Conservation (phyloP, 176 grass and related monocot genomes). For the Calamus simplicifolius region DNA sequence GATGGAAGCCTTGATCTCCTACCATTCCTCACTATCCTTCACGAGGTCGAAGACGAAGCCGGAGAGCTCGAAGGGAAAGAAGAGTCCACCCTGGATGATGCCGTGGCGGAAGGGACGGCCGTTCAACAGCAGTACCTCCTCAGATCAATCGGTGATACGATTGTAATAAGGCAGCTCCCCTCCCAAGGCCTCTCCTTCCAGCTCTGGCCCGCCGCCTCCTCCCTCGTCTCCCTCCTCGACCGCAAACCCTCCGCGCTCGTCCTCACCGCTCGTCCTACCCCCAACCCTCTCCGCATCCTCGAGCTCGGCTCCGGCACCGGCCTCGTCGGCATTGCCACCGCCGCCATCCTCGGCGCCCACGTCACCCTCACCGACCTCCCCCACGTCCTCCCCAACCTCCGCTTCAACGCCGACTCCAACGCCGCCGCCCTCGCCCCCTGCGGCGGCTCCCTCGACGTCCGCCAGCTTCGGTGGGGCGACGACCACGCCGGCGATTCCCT, state of each 20-base stretch:
- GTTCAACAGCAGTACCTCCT: conserved; percentile 37
- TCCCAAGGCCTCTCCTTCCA: conserved; percentile 88
- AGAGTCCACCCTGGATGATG: no score
- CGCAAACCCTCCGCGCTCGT: conserved; percentile 31
- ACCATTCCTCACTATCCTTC: no score
- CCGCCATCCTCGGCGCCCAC: conserved; percentile 40
- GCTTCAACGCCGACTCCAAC: conserved; percentile 64
- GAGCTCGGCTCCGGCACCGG: conserved; percentile 83
- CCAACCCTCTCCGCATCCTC: conserved; percentile 44
- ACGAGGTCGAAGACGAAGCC: no score
- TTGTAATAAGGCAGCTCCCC: conserved; percentile 50
- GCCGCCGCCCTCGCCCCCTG: conserved; percentile 28
- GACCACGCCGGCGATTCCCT: conserved; percentile 9
- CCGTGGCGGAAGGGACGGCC: conserved; percentile 3
- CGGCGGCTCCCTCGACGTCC: conserved; percentile 48
- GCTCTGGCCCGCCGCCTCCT: conserved; percentile 86
- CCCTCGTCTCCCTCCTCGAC: conserved; percentile 56
- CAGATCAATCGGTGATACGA: conserved; percentile 33
- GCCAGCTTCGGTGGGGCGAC: conserved; percentile 48
- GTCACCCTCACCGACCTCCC: conserved; percentile 64
- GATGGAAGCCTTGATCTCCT: no score
- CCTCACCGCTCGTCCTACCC: conserved; percentile 5
- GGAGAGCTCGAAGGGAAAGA: no score
- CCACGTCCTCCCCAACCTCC: conserved; percentile 59
- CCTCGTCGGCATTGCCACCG: conserved; percentile 50